These are phyloP conservation scores for Aspergillus hortae DNA, from an alignment of 2,329 filamentous ascomycete species.

Conservation along the genomic window DNA sequence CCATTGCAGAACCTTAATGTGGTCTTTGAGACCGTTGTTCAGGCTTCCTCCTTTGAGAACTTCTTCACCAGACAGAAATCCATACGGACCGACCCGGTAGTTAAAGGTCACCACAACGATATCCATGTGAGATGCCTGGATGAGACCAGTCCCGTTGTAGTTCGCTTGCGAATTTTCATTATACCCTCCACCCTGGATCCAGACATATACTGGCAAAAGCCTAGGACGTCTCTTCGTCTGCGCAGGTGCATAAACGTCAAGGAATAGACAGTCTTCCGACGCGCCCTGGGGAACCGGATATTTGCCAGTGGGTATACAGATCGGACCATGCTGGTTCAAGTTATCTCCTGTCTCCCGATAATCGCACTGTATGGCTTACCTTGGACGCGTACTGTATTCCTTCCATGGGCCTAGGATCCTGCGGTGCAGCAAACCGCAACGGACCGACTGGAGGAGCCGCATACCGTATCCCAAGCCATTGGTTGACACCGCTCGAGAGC, in stretches of 20 bases:
- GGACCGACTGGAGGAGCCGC: slow-evolving; percentile 65
- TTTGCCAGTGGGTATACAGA: slow-evolving; percentile 66
- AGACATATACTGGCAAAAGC: slow-evolving; percentile 61
- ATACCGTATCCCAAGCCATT: slow-evolving; percentile 74
- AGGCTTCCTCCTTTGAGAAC: slow-evolving; percentile 48
- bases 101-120: slow-evolving; percentile 71
- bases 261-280: slow-evolving; percentile 41
- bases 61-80: slow-evolving; percentile 64
- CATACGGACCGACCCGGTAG: slow-evolving; percentile 71
- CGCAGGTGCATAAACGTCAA: slow-evolving; percentile 40
- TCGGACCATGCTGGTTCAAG: slow-evolving; percentile 32
- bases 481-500: slow-evolving; percentile 56
- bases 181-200: slow-evolving; percentile 62
- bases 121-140: slow-evolving; percentile 54
- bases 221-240: slow-evolving; percentile 36
- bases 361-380: slow-evolving; percentile 34
- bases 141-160: slow-evolving; percentile 60
- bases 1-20: slow-evolving; percentile 67
- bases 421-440: slow-evolving; percentile 64
- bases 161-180: slow-evolving; percentile 57
- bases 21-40: slow-evolving; percentile 69
- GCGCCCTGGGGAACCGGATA: slow-evolving; percentile 57
- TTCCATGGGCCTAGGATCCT: slow-evolving; percentile 52
- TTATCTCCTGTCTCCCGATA: neutral
- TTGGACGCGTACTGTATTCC: slow-evolving; percentile 53